Base-by-base conservation (phyloP, 495 filamentous ascomycete genomes). In the Penicillium silybi region DNA sequence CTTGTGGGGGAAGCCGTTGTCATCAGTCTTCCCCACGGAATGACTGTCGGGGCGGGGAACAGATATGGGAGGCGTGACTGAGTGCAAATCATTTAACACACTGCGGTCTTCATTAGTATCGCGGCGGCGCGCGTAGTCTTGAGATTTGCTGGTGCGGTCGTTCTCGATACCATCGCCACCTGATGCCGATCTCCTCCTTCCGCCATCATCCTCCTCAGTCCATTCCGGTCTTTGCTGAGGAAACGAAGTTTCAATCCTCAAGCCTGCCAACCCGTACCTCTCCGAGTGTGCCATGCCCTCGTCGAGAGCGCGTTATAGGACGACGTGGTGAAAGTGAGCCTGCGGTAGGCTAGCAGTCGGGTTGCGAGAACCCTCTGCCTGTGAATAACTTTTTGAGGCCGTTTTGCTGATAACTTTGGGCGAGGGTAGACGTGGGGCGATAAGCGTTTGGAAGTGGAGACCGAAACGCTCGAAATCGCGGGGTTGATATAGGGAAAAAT, bases 81-180 rank as follows among this genome's bases (percentile, higher is more conserved):
- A 75, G 61, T 75, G 72, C 41, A 75, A 61, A 56, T 71, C 68
- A 59, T 55, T 72, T 59, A 73, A 62, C 44, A 66, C 65, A 72
- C 70, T 77, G 64, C 57, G 61, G 58, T 73, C 71, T 61, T 73
- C 64, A 70, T 77, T 66, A 72, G 70, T 68, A 72, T 68, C 72
- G 69, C 63, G 66, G 65, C 65, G 54, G 46, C 43, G 66, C 69
- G 68, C 66, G 65, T 68, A 66, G 59, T 71, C 65, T 64, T 67
- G 64, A 70, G 60, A 64, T 56, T 59, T 61, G 56, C 70, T 73
- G 64, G 63, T 71, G 63, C 60, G 67, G 58, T 75, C 72, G 72
- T 66, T 69, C 59, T 71, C 66, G 70, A 69, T 71, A 68, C 65
- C 69, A 69, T 70, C 70, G 59, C 68, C 62, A 61, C 57, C 56